Evolutionary conservation across 2,329 filamentous ascomycete genomes (phyloP).

Genomic region (Ophiostoma novo-ulmi): DNA sequence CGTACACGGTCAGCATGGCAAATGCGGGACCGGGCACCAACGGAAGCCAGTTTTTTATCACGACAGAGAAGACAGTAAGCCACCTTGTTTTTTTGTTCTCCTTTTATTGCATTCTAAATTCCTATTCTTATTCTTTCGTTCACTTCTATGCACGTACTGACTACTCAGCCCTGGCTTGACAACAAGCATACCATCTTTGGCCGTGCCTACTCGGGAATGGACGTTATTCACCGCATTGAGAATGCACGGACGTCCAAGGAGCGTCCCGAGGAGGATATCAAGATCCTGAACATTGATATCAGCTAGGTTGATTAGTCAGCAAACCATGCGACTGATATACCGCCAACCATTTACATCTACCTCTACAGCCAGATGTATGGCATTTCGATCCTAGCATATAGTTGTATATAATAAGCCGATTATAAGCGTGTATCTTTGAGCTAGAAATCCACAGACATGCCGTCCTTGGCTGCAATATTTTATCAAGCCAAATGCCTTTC

Average conservation of each 20-base stretch:
- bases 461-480: neutral
- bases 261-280: slow-evolving; percentile 94
- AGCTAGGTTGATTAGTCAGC: slow-evolving; percentile 34
- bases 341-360: neutral
- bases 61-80: slow-evolving; percentile 84
- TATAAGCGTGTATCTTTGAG: neutral
- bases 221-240: slow-evolving; percentile 95
- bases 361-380: too few relatives aligned
- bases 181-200: slow-evolving; percentile 96
- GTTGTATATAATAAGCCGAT: neutral
- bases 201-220: slow-evolving; percentile 79
- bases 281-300: slow-evolving; percentile 82
- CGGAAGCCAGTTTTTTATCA: slow-evolving; percentile 96
- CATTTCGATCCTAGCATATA: neutral
- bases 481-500: neutral
- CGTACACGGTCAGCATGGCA: slow-evolving; percentile 95
- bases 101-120: slow-evolving; percentile 15
- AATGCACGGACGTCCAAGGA: slow-evolving; percentile 81
- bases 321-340: neutral
- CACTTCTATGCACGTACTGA: neutral
- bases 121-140: neutral
- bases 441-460: neutral
- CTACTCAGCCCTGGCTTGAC: slow-evolving; percentile 73
- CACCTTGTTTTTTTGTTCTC: neutral
- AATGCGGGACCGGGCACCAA: slow-evolving; percentile 96